Evolutionary conservation across 306 rosid genomes (phyloP), one percentile per base, ranked within the genome.

Genomic region (Lagenaria siceraria): DNA sequence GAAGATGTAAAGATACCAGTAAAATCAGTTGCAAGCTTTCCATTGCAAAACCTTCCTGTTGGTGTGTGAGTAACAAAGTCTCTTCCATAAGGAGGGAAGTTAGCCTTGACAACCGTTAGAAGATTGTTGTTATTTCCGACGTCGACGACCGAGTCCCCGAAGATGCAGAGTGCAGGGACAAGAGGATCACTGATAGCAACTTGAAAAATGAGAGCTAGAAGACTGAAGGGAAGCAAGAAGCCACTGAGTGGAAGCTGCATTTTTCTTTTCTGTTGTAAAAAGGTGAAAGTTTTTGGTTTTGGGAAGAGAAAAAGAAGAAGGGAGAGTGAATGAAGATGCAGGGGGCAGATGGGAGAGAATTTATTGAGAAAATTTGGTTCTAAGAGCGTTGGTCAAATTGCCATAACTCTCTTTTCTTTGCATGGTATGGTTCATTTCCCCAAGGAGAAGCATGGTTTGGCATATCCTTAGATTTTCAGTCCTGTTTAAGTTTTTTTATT

Each of bases 1-100:
- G 55, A 42, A 22, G 19, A 42, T 2, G 22, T 48, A 75, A 36
- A 22, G 9, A 69, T 80, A 90, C 92, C 90, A 18, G 89, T 86
- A 82, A 86, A 85, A 74, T 90, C 96, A 56, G 74, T 79, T 78
- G 85, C 90, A 15, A 90, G 88, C 81, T 90, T 90, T 65, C 92
- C 92, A 64, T 88, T 88, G 79, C 88, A 86, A 83, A 90, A 90
- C 84, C 92, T 85, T 72, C 90, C 96, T 3, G 92, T 90, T 19
- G 96, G 88, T 82, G 12, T 72, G 54, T 82, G 92, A 49, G 74
- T 69, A 22, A 83, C 84, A 71, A 90, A 90, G 86, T 90, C 90
- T 87, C 92, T 88, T 74, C 90, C 92, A 68, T 90, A 88, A 48
- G 92, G 92, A 73, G 81, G 88, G 52, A 86, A 86, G 83, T 88